These are phyloP conservation scores for Metarhizium humberi DNA, from an alignment of 2,329 filamentous ascomycete species.

Conservation along the genomic window DNA sequence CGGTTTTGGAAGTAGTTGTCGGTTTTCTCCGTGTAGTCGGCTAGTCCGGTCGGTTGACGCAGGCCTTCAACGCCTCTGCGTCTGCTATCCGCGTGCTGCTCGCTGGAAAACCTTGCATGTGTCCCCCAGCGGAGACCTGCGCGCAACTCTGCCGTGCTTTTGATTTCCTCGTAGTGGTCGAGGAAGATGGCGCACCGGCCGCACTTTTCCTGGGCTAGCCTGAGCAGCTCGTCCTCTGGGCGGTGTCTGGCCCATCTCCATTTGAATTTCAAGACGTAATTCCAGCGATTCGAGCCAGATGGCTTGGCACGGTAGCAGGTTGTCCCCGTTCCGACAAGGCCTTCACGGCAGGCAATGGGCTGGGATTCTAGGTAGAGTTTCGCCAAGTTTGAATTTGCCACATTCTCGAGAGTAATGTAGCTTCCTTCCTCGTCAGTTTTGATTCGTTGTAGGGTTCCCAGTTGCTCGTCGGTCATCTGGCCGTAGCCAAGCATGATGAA, in stretches of 20 bases:
- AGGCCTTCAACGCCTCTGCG: not conserved
- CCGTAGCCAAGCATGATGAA: conserved; percentile 20
- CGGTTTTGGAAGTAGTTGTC: conserved; percentile 9
- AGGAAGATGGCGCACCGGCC: conserved; percentile 20
- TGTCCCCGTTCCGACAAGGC: conserved; percentile 19
- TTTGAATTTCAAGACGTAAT: conserved; percentile 22
- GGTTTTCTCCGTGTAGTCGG: conserved; percentile 7
- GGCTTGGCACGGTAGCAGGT: conserved; percentile 21
- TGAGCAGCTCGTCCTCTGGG: conserved; percentile 23
- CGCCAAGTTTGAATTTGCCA: not conserved
- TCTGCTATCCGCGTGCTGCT: not conserved
- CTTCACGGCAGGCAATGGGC: conserved; percentile 16
- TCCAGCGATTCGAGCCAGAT: conserved; percentile 15
- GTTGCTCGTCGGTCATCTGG: conserved; percentile 18
- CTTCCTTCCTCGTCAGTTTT: conserved; percentile 14
- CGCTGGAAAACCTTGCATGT: conserved; percentile 7
- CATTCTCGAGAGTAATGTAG: conserved; percentile 2
- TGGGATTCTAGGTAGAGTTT: conserved; percentile 12
- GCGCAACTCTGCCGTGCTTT: conserved; percentile 12
- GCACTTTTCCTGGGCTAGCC: conserved; percentile 16
- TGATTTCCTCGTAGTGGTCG: conserved; percentile 14
- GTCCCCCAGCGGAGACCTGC: conserved; percentile 8
- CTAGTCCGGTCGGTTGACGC: conserved; percentile 3
- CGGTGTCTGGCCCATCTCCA: conserved; percentile 21
- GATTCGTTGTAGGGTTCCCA: conserved; percentile 15